Evolutionary conservation across 208 protist genomes (phyloP), one percentile per base, ranked within the genome.

Genomic region (Strigomonas culicis): DNA sequence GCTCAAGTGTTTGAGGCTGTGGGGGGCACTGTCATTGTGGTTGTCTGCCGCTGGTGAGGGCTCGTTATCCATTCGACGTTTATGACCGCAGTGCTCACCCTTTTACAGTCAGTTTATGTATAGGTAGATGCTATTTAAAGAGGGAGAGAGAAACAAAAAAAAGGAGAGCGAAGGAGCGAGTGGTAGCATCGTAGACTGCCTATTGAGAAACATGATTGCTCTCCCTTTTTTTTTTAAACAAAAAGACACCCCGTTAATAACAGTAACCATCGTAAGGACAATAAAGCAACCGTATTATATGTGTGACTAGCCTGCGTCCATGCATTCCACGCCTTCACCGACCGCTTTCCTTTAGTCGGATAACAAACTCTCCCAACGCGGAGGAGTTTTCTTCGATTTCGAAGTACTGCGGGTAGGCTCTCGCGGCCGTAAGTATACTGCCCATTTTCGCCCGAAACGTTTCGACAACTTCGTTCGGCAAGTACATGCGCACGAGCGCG

Each of bases 321-420:
- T 10, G 10, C 51, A 17, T 21, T 1, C 21, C 21, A 21, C 51
- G 19, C 31, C n/a, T 21, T 56, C 51, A 39, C 32, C 32, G 32
- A 39, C 6, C 32, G 10, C 10, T 10, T 10, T 59, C 31, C n/a
- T 59, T 59, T 11, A 59, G 55, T 24, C 41, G 41, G 2, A 59
- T 25, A 4, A 59, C 34, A 3, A 11, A 21, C 10, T 59, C 55
- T 3, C 30, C 24, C 13, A 4, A 24, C 10, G 13, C 51, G 4
- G 53, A 15, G 56, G 15, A 2, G 70, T 39, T 39, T 47, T 41
- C 39, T 27, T 50, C 57, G 21, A 47, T 19, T 15, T 51, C 39
- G 41, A 95, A 93, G 52, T 86, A 93, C 53, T 95, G 86, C 21
- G 89, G 89, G 62, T 84, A 90, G 28, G 79, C 76, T 0, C 61